A percentile compares a stretch with the other conserved stretches of the same genome.
phyloP scores from a whole-genome alignment of 2,329 filamentous ascomycete species.

The Metarhizium guizhouense region DNA sequence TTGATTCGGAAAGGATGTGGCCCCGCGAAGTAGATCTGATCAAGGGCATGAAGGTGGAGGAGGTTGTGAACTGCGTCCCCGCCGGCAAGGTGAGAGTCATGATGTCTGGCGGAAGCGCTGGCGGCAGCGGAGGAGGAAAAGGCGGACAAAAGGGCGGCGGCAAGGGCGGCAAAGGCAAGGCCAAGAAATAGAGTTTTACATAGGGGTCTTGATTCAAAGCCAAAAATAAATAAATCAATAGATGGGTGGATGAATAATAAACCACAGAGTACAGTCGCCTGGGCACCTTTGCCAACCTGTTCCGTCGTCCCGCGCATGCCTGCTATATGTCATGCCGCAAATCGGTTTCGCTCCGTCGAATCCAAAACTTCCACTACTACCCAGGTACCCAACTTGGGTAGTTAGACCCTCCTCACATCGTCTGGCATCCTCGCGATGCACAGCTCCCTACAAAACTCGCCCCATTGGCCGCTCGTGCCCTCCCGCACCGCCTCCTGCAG shows the following conservation, averaged over 20 bases:
- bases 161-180: constrained; percentile 30
- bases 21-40: constrained; percentile 79
- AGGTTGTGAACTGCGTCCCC: constrained; percentile 72
- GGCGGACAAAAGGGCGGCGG: constrained; percentile 20
- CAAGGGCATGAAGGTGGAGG: constrained; percentile 69
- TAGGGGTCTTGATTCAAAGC: background rate
- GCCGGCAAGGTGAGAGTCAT: constrained; percentile 75
- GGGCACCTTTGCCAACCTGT: background rate
- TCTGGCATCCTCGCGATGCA: constrained; percentile 54
- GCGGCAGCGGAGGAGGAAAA: constrained; percentile 29
- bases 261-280: background rate
- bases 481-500: constrained; percentile 73
- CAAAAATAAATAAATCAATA: background rate
- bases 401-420: constrained; percentile 42
- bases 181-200: constrained; percentile 26
- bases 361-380: constrained; percentile 4
- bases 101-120: constrained; percentile 47
- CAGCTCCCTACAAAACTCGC: constrained; percentile 64
- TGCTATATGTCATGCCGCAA: background rate
- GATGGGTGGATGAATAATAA: background rate
- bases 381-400: too few relatives aligned
- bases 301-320: background rate
- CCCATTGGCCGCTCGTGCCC: constrained; percentile 68
- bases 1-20: constrained; percentile 69
- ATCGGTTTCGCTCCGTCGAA: background rate